phyloP scores from a whole-genome alignment of 2,329 filamentous ascomycete genomes.

The Ilyonectria destructans region DNA sequence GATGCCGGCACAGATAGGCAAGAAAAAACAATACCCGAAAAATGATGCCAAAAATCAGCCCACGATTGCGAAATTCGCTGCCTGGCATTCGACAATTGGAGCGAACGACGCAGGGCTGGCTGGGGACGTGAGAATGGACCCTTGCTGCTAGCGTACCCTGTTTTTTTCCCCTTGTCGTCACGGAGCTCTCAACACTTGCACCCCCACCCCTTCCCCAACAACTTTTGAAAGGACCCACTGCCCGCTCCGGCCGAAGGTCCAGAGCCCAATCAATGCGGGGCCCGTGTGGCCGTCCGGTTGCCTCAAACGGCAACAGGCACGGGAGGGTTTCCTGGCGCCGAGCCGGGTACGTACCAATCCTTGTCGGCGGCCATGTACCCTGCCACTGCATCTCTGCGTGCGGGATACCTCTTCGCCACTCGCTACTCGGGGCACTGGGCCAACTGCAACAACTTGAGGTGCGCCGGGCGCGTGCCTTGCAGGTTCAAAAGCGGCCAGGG shows the following conservation, averaged over 20 bases:
- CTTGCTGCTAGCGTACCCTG: slow-evolving; percentile 32
- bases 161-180: slow-evolving; percentile 34
- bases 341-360: slow-evolving; percentile 17
- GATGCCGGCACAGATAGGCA: slow-evolving; percentile 32
- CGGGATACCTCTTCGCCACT: slow-evolving; percentile 3
- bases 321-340: slow-evolving; percentile 18
- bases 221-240: slow-evolving; percentile 41
- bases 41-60: slow-evolving; percentile 46
- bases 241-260: slow-evolving; percentile 17
- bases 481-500: slow-evolving; percentile 11
- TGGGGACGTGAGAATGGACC: slow-evolving; percentile 27
- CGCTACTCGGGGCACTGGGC: neutral
- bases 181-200: slow-evolving; percentile 46
- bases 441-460: slow-evolving; percentile 11
- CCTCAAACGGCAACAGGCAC: slow-evolving; percentile 33
- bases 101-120: slow-evolving; percentile 8
- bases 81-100: slow-evolving; percentile 42
- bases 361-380: slow-evolving; percentile 25
- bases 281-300: slow-evolving; percentile 22
- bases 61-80: slow-evolving; percentile 45
- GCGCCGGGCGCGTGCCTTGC: slow-evolving; percentile 27
- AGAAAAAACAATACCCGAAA: slow-evolving; percentile 26
- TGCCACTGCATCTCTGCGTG: neutral
- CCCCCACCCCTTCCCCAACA: slow-evolving; percentile 53
- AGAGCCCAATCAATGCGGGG: slow-evolving; percentile 41